Evolutionary conservation across 148 eudicot species (phyloP), one percentile per base, ranked within the genome.

Genomic region (Vaccinium corymbosum): DNA sequence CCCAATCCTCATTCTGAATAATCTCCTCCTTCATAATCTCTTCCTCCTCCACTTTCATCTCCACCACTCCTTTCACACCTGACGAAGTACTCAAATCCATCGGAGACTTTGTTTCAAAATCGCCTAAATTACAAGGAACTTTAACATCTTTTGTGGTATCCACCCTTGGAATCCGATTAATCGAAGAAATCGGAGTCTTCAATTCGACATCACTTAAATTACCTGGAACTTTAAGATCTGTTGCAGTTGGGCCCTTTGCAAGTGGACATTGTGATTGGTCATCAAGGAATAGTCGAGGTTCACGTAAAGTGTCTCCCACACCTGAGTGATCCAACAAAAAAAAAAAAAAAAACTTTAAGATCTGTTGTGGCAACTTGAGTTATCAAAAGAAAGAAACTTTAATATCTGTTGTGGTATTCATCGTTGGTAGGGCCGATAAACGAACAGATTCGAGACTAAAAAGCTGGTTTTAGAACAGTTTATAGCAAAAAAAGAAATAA

Each of bases 1-100:
- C 93, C 35, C 70, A 38, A 52, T 88, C 91, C 17, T 87, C 91
- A 1, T 10, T 42, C 3, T 53, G 68, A 25, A 12, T 25, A 25
- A 66, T 66, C 27, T 2, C 12, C 27, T 85, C 89, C 20, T 79
- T 79, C 38, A 79, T 86, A 56, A 59, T 76, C 3, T 85, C 90
- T 13, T 75, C 85, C 25, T 78, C 80, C 20, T 86, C 90, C 0
- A 70, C 27, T 79, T 84, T 87, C 81, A 83, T 78, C 22, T 85
- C 82, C 71, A 51, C 68, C 38, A 46, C 80, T 48, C 17, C 29
- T 80, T 80, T 62, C 32, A 61, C 22, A 29, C 19, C 1, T 20
- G 19, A 19, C 10, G 73, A 12, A 35, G 13, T 16, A 7, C 68
- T 62, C 68, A 62, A 62, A 62, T 62, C 68, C 13, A 42, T 38